A percentile compares a stretch with the other conserved stretches of the same genome.
phyloP scores from a whole-genome alignment of 2,329 filamentous ascomycete genomes.

The Zasmidium citrigriseum region DNA sequence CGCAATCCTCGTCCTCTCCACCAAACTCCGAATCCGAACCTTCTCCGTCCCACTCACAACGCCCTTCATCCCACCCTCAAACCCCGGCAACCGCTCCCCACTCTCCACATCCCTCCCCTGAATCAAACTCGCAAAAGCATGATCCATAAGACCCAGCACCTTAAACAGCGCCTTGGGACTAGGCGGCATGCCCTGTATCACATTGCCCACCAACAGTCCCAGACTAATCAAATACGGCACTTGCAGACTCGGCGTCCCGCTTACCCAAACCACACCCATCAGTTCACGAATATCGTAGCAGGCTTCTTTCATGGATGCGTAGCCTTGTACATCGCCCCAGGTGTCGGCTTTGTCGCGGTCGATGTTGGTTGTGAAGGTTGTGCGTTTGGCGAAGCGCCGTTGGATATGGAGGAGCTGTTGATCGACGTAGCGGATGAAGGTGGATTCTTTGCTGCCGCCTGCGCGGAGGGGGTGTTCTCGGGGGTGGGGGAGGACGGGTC shows the following conservation, averaged over 20 bases:
- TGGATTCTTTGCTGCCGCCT: conserved; percentile 60
- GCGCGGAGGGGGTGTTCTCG: conserved; percentile 54
- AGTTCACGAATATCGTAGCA: conserved; percentile 73
- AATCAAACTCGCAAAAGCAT: conserved; percentile 77
- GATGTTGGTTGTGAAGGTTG: conserved; percentile 24
- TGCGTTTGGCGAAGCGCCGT: conserved; percentile 55
- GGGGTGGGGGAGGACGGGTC: conserved; percentile 51
- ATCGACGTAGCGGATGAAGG: conserved; percentile 60
- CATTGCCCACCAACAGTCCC: conserved; percentile 70
- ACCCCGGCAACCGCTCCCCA: conserved; percentile 67
- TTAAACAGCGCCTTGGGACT: conserved; percentile 68
- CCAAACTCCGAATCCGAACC: conserved; percentile 79
- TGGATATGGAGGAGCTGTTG: conserved; percentile 53
- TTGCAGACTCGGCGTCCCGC: conserved; percentile 80
- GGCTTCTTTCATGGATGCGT: conserved; percentile 67
- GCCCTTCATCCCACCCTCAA: conserved; percentile 52
- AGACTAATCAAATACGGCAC: conserved; percentile 80
- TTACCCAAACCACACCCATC: conserved; percentile 81
- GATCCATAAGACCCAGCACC: conserved; percentile 76
- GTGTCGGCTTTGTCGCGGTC: conserved; percentile 37
- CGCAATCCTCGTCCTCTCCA: conserved; percentile 71
- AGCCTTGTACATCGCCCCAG: conserved; percentile 49
- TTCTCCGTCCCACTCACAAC: conserved; percentile 80
- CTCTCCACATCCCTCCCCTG: conserved; percentile 67
- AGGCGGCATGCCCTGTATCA: conserved; percentile 71